Evolutionary conservation across 2,329 filamentous ascomycete genomes (phyloP).

Genomic region (Elsinoe ampelina): DNA sequence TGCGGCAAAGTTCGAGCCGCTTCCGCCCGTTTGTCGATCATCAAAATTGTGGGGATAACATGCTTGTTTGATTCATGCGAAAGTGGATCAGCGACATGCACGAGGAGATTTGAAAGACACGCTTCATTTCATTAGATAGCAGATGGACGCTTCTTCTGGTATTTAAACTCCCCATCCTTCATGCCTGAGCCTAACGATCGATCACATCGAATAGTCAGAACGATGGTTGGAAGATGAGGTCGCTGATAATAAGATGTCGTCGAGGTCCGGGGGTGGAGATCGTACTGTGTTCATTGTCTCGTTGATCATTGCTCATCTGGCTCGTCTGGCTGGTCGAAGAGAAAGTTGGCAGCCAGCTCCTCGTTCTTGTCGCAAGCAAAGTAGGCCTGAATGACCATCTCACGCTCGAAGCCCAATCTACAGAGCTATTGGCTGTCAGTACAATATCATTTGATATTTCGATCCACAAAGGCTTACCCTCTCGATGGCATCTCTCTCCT

Average conservation of each 20-base stretch:
- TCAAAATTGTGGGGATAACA: too few species aligned
- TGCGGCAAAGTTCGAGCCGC: too few species aligned
- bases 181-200: not conserved
- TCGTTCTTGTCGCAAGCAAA: constrained; percentile 99
- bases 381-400: constrained; percentile 93
- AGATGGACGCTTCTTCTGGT: not conserved
- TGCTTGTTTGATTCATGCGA: too few species aligned
- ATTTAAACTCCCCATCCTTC: not conserved
- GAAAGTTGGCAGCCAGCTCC: constrained; percentile 92
- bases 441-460: not conserved
- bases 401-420: constrained; percentile 83
- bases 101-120: not conserved
- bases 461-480: constrained; percentile 50
- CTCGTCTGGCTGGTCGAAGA: constrained; percentile 94
- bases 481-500: constrained; percentile 95
- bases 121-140: constrained; percentile 2
- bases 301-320: constrained; percentile 23
- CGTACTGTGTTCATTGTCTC: not conserved
- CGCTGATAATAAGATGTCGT: too few species aligned
- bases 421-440: constrained; percentile 54
- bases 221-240: too few species aligned
- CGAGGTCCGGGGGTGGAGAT: too few species aligned
- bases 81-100: too few species aligned
- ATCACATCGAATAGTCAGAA: too few species aligned
- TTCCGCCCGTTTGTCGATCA: too few species aligned